Evolutionary conservation across 306 rosid genomes (phyloP).

Genomic region (Sicyos edulis): DNA sequence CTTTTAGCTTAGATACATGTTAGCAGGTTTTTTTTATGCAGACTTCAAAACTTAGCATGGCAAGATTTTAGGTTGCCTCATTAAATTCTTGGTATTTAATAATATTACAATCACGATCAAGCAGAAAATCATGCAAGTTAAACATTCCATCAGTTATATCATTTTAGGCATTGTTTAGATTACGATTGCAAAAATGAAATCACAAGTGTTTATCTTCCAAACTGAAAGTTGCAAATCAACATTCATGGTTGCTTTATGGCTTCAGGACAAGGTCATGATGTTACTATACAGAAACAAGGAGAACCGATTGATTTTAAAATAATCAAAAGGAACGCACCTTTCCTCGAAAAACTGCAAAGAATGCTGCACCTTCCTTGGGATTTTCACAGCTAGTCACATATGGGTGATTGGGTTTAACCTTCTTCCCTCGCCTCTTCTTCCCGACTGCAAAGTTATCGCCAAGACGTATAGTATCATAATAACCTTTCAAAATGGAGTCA

Average conservation of each 20-base stretch:
- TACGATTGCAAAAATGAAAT: neutral
- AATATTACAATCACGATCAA: neutral
- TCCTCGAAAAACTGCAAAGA: conserved; percentile 93
- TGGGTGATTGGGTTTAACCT: conserved; percentile 31
- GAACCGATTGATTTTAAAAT: neutral
- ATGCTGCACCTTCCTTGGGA: conserved; percentile 60
- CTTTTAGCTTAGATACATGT: neutral
- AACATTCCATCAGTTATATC: conserved; percentile 1
- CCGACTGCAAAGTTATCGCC: conserved; percentile 38
- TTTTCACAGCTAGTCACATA: conserved; percentile 29
- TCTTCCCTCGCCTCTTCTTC: conserved; percentile 55
- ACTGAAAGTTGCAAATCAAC: conserved; percentile 11
- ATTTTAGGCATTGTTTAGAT: neutral
- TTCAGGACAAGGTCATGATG: neutral
- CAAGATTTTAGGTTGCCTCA: neutral
- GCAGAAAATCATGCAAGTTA: neutral
- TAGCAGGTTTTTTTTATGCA: neutral
- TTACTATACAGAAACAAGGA: neutral
- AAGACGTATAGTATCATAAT: conserved; percentile 55
- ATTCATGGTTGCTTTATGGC: neutral
- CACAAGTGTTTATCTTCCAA: neutral
- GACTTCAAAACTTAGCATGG: neutral
- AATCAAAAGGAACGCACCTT: conserved; percentile 44
- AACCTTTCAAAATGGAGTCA: conserved; percentile 66
- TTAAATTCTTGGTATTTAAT: neutral